Evolutionary conservation across 78 protist species (phyloP).

Genomic region (Speleostelium caveatum): DNA sequence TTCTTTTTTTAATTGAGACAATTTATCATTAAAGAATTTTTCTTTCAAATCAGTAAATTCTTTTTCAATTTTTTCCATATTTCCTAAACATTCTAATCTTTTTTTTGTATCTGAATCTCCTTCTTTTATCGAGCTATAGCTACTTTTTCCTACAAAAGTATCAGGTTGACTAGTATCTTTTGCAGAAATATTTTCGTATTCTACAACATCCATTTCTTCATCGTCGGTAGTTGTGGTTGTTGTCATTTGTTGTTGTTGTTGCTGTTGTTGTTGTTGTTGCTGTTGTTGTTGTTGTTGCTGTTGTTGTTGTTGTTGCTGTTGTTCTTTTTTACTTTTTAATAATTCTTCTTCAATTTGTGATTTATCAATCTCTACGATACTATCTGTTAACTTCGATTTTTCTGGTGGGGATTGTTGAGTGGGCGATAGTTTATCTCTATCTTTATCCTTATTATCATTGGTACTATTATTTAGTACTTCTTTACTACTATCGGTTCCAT

Average conservation of each 20-base stretch:
- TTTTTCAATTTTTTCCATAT: conserved; percentile 64
- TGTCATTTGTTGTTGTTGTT: not conserved
- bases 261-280: not conserved
- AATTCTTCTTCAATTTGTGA: not conserved
- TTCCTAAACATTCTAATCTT: conserved; percentile 55
- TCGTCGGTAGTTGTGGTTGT: not conserved
- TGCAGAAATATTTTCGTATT: conserved; percentile 22
- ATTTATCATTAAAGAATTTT: conserved; percentile 73
- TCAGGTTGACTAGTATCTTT: conserved; percentile 2
- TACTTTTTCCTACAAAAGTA: conserved; percentile 21
- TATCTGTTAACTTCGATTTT: not conserved
- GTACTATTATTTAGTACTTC: too few relatives aligned
- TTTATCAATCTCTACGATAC: not conserved
- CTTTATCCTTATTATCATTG: not conserved
- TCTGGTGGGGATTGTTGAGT: not conserved
- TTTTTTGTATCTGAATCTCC: conserved; percentile 52
- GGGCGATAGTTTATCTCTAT: not conserved
- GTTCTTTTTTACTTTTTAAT: not conserved
- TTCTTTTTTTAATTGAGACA: conserved; percentile 59
- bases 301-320: not conserved
- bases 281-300: not conserved
- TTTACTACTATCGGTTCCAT: too few relatives aligned
- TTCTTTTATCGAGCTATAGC: conserved; percentile 56
- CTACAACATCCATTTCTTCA: conserved; percentile 20
- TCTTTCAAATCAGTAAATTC: conserved; percentile 81